Percentiles rank a stretch among this genome's conserved stretches.
Conservation (phyloP, 371 early-diverging fungal genomes). For the Syncephalastrum contaminatum region DNA sequence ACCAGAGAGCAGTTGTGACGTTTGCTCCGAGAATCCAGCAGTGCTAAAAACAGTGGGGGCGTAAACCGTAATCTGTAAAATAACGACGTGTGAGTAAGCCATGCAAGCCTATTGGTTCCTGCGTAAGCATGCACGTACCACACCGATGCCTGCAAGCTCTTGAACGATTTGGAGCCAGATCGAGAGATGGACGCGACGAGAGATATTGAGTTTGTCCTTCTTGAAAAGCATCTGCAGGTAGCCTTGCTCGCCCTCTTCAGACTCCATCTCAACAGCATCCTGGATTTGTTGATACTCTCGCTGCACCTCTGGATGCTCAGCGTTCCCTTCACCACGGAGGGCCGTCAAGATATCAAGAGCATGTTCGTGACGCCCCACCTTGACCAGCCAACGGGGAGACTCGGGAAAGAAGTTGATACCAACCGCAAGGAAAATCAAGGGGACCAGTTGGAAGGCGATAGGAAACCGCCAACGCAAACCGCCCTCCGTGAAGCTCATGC, state of each 20-base stretch:
- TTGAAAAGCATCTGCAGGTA: slow-evolving; percentile 37
- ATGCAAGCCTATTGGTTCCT: background rate
- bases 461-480: slow-evolving; percentile 44
- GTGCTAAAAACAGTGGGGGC: slow-evolving; percentile 33
- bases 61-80: slow-evolving; percentile 31
- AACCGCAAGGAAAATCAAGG: slow-evolving; percentile 28
- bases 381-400: slow-evolving; percentile 35
- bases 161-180: slow-evolving; percentile 45
- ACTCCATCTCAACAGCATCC: slow-evolving; percentile 23
- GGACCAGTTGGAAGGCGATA: slow-evolving; percentile 40
- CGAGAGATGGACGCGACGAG: slow-evolving; percentile 41
- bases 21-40: slow-evolving; percentile 30
- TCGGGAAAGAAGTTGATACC: slow-evolving; percentile 43
- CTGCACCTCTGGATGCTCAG: slow-evolving; percentile 32
- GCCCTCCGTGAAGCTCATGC: slow-evolving; percentile 34
- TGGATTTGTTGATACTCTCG: slow-evolving; percentile 34
- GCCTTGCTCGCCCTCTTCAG: slow-evolving; percentile 33
- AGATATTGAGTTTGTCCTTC: slow-evolving; percentile 34
- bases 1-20: slow-evolving; percentile 39
- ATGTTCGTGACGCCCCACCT: slow-evolving; percentile 35
- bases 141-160: slow-evolving; percentile 37
- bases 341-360: slow-evolving; percentile 37
- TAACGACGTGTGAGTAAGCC: slow-evolving; percentile 1
- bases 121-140: slow-evolving; percentile 10
- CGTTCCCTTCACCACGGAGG: slow-evolving; percentile 38